Evolutionary conservation across 768 basidiomycete genomes (phyloP).

Genomic region (Favolaschia claudopus): DNA sequence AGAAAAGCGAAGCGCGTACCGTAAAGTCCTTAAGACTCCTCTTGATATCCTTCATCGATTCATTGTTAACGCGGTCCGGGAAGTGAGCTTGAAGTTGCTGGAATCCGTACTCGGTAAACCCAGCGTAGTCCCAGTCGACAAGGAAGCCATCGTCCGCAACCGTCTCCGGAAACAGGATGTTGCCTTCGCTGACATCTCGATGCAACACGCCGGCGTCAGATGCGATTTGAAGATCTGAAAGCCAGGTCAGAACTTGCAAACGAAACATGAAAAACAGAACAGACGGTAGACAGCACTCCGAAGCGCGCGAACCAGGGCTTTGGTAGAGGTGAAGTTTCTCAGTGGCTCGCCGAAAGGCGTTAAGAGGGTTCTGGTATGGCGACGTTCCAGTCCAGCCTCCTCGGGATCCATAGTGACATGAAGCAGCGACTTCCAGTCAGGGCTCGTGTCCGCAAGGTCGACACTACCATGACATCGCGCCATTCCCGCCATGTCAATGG

Average conservation of each 20-base stretch:
- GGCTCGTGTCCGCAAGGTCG: slow-evolving; percentile 4
- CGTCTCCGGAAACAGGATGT: neutral
- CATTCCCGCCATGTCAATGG: neutral
- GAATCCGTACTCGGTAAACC: neutral
- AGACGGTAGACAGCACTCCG: neutral
- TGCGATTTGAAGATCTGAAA: neutral
- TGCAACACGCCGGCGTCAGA: slow-evolving; percentile 12
- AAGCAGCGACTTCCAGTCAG: neutral
- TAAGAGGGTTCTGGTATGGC: slow-evolving; percentile 5
- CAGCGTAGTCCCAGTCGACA: slow-evolving; percentile 19
- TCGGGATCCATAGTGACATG: neutral
- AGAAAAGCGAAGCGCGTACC: neutral
- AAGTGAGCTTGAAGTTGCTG: neutral
- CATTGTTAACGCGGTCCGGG: neutral
- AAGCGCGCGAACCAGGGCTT: neutral
- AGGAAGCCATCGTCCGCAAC: neutral
- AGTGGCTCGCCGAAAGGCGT: slow-evolving; percentile 14
- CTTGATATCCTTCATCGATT: neutral
- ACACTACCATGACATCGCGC: slow-evolving; percentile 16
- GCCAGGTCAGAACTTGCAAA: neutral
- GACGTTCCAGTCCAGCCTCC: neutral
- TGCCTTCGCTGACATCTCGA: slow-evolving; percentile 22
- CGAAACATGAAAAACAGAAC: neutral
- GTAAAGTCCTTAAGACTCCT: slow-evolving; percentile 11
- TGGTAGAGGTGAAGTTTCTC: neutral